Base-by-base conservation (phyloP, 164 flowering plant genomes). In the Chimonanthus praecox region DNA sequence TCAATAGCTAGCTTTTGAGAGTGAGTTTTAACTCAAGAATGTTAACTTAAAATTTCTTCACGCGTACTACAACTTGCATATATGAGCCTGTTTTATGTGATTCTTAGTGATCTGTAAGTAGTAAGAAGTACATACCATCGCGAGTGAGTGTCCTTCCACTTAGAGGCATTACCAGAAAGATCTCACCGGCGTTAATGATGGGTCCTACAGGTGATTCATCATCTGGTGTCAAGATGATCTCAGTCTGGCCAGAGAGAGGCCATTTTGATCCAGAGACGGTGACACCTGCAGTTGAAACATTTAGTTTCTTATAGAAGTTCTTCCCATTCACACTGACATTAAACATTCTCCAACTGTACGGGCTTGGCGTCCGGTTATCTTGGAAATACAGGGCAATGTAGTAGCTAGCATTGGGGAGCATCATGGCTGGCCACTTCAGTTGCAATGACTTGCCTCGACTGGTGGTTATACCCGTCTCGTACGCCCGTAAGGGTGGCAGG, bases 281-380 rank as follows among this genome's bases (percentile, higher is more conserved):
- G 2, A 87, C 87, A 0, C 97, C 99, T 0, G 68, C 64, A 0
- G 89, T 66, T 0, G 94, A 81, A 64, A 82, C 97, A 75, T 92
- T 94, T 18, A 94, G 85, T 66, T 75, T 65, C 18, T 76, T 67
- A 72, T 79, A 92, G 80, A 94, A 96, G 45, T 15, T 75, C 66
- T 78, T 70, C 7, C 87, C 94, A 73, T 94, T 90, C 33, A 96
- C 65, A 20, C 74, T 58, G 21, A 96, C 87, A 69, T 77, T 80
- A 68, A 96, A 96, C 7, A 84, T 87, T 79, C 99, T 86, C 99
- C 98, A 96, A 75, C 93, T 90, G 66, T 61, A 82, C 0, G 92
- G 88, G 80, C 96, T 89, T 0, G 95, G 89, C 0, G 74, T 76
- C 5, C 99, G 76, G 46, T 81, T 85, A 72, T 96, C 99, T 72